Conservation (phyloP, 2,329 filamentous ascomycete species). For the Phialemonium atrogriseum region DNA sequence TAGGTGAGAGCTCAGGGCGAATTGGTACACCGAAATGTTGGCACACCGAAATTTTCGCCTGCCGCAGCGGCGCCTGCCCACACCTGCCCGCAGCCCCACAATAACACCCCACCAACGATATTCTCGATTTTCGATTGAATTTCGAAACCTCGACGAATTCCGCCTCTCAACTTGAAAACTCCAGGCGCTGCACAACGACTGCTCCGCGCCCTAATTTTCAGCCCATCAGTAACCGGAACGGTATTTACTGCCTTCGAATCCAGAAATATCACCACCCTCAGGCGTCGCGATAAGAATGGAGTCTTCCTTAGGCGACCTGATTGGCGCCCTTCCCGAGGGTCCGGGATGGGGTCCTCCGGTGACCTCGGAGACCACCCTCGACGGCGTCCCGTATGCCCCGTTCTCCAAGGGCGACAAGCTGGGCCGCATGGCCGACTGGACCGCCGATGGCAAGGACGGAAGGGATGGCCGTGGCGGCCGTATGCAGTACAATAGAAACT, state of each 20-base stretch:
- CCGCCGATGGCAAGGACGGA: constrained; percentile 76
- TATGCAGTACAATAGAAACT: constrained; percentile 87
- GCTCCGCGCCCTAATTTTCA: no score
- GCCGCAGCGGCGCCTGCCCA: no score
- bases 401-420: constrained; percentile 99
- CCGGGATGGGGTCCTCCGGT: constrained; percentile 83
- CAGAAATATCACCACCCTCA: not conserved
- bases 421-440: constrained; percentile 99
- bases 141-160: constrained; percentile 1
- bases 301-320: constrained; percentile 46
- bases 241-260: no score
- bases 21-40: no score
- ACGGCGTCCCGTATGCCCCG: constrained; percentile 93
- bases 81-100: constrained; percentile 10
- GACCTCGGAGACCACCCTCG: constrained; percentile 77
- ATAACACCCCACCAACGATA: constrained; percentile 13
- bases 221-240: no score
- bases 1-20: no score
- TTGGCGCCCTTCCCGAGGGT: constrained; percentile 63
- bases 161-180: constrained; percentile 10
- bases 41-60: no score
- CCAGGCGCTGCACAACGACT: no score
- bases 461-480: constrained; percentile 65
- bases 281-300: constrained; percentile 1
- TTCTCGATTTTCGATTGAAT: constrained; percentile 14